These are phyloP conservation scores for Saturnispora besseyi DNA, from an alignment of 805 yeast genomes.

Conservation along the genomic window DNA sequence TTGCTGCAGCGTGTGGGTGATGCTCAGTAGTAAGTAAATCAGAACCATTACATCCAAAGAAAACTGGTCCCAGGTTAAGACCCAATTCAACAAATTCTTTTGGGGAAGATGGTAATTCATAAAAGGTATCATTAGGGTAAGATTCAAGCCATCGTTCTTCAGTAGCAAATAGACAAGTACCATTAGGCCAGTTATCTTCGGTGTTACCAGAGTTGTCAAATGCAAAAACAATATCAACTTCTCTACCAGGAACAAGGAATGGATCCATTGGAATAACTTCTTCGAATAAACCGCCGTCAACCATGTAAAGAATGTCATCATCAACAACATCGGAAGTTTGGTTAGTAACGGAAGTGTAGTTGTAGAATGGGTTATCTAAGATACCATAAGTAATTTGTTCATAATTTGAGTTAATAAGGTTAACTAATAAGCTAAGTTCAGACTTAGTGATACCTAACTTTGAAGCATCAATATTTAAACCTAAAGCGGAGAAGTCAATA, in stretches of 20 bases:
- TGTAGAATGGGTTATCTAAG: constrained; percentile 36
- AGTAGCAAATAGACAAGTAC: constrained; percentile 44
- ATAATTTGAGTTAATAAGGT: constrained; percentile 36
- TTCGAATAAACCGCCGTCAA: constrained; percentile 28
- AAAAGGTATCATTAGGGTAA: constrained; percentile 52
- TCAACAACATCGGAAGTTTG: constrained; percentile 19
- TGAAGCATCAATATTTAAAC: constrained; percentile 14
- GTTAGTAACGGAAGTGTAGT: constrained; percentile 25
- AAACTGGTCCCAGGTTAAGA: constrained; percentile 55
- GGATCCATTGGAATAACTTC: constrained; percentile 62
- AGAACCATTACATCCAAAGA: constrained; percentile 71
- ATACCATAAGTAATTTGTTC: constrained; percentile 37
- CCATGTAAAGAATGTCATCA: constrained; percentile 15
- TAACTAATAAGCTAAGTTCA: constrained; percentile 12
- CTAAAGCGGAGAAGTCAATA: constrained; percentile 11
- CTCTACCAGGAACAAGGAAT: constrained; percentile 47
- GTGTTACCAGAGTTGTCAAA: constrained; percentile 61
- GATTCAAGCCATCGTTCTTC: constrained; percentile 39
- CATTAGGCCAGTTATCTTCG: constrained; percentile 51
- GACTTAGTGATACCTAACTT: constrained; percentile 11
- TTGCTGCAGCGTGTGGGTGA: constrained; percentile 14
- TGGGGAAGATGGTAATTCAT: constrained; percentile 55
- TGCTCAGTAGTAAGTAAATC: constrained; percentile 36
- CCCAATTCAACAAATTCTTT: constrained; percentile 49
- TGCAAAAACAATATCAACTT: constrained; percentile 54